Base-by-base conservation (phyloP, 805 yeast genomes). In the Metschnikowia orientalis region DNA sequence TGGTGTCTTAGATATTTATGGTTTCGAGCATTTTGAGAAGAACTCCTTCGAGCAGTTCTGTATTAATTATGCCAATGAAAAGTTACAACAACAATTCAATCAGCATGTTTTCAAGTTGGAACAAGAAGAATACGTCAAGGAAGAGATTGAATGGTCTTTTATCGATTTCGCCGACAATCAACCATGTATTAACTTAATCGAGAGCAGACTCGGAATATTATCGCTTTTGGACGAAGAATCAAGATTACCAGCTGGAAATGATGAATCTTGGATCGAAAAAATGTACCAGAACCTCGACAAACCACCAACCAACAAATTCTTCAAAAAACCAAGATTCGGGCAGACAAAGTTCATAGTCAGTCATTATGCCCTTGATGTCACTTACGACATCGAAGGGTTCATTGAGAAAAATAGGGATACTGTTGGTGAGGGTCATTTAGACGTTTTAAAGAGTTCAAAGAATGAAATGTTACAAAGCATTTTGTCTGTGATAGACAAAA, bases 31-130 rank as follows among this genome's bases (percentile, higher is more conserved):
- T 61, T 90, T 90, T 57, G 89, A 86, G 47, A 79, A 76, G 51
- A 90, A 90, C 63, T 88, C 96, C 6, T 90, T 90, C 53, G 98
- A 90, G 63, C 98, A 90, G 61, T 90, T 90, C 61, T 90, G 98
- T 67, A 89, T 89, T 62, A 89, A 89, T 59, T 89, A 89, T 58
- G 96, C 97, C 27, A 89, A 89, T 61, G 98, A 90, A 66, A 90
- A 90, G 62, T 72, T 90, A 50, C 97, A 90, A 62, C 97, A 90
- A 61, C 97, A 90, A 59, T 90, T 90, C 62, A 90, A 89, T 52
- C 97, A 88, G 66, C 97, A 90, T 53, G 97, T 90, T 34, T 90
- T 90, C 75, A 90, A 90, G 56, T 73, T 92, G 41, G 98, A 90
- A 57, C 97, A 92, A 67, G 95, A 89, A 53, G 97, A 92, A 56